These are phyloP conservation scores for Silene latifolia DNA, from an alignment of 148 eudicot species.

Conservation along the genomic window DNA sequence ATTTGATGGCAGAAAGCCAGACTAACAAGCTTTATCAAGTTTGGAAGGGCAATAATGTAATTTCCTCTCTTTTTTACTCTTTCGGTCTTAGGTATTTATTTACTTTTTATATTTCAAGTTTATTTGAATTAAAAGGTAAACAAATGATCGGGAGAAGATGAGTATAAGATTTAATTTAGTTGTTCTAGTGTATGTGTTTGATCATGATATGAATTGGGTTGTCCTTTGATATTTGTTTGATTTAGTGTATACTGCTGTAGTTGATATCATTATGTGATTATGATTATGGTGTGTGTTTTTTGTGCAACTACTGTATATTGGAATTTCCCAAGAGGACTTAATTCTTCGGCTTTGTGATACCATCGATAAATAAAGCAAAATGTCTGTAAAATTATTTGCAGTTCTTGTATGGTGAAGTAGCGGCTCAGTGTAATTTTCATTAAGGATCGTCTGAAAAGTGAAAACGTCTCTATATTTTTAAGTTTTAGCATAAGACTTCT, in stretches of 20 bases:
- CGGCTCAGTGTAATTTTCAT: too few species aligned
- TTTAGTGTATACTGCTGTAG: neutral
- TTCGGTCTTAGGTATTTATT: too few species aligned
- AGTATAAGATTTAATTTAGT: slow-evolving; percentile 2
- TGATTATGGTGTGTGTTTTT: neutral
- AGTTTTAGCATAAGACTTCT: too few species aligned
- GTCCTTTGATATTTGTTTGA: neutral
- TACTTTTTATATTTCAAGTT: too few species aligned
- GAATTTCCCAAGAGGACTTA: neutral
- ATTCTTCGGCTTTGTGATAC: too few species aligned
- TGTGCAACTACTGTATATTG: neutral
- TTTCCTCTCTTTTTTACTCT: neutral
- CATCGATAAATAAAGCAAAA: too few species aligned
- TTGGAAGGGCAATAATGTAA: slow-evolving; percentile 84
- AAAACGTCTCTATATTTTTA: too few species aligned
- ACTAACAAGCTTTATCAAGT: slow-evolving; percentile 61
- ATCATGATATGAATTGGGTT: slow-evolving; percentile 18
- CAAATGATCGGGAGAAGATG: too few species aligned
- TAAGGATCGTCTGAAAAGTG: too few species aligned
- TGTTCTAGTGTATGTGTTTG: slow-evolving; percentile 3
- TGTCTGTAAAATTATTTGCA: too few species aligned
- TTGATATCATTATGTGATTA: neutral
- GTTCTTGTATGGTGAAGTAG: too few species aligned
- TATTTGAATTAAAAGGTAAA: too few species aligned
- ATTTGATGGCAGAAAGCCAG: slow-evolving; percentile 34